These are phyloP conservation scores for Exophiala aquamarina DNA, from an alignment of 2,329 filamentous ascomycete genomes.

Conservation along the genomic window DNA sequence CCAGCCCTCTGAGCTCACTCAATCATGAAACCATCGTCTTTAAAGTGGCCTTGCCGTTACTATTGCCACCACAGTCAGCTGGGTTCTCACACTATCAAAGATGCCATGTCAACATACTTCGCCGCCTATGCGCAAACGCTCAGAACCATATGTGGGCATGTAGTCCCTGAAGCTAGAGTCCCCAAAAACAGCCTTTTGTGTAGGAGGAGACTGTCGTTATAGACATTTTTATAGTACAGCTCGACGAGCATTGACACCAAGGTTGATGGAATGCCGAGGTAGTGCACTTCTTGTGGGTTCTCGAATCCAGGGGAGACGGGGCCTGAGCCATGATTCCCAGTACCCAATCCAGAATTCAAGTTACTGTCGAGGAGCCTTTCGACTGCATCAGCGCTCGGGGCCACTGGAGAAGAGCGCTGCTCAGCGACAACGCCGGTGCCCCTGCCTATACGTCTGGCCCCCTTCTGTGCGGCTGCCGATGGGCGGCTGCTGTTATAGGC, in stretches of 20 bases:
- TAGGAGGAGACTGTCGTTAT: constrained; percentile 3
- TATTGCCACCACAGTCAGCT: not conserved
- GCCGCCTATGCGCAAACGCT: constrained; percentile 4
- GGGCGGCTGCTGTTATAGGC: no score
- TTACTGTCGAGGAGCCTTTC: no score
- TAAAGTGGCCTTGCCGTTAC: not conserved
- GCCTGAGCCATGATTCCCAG: no score
- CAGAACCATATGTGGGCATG: not conserved
- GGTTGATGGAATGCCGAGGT: not conserved
- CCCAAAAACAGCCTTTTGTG: constrained; percentile 1
- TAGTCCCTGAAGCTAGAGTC: not conserved
- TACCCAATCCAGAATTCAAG: no score
- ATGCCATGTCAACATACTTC: no score
- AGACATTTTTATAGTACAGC: constrained; percentile 3
- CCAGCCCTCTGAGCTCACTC: constrained; percentile 6
- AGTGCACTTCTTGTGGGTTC: not conserved
- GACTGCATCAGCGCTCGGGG: no score
- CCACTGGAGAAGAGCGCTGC: no score
- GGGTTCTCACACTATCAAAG: no score
- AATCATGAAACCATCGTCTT: not conserved
- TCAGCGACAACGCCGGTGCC: no score
- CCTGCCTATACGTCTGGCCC: no score
- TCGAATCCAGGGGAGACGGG: no score
- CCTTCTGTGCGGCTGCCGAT: no score
- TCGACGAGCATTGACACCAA: not conserved